Base-by-base conservation (phyloP, 2,329 filamentous ascomycete species). In the Beauveria scarabaeidicola region DNA sequence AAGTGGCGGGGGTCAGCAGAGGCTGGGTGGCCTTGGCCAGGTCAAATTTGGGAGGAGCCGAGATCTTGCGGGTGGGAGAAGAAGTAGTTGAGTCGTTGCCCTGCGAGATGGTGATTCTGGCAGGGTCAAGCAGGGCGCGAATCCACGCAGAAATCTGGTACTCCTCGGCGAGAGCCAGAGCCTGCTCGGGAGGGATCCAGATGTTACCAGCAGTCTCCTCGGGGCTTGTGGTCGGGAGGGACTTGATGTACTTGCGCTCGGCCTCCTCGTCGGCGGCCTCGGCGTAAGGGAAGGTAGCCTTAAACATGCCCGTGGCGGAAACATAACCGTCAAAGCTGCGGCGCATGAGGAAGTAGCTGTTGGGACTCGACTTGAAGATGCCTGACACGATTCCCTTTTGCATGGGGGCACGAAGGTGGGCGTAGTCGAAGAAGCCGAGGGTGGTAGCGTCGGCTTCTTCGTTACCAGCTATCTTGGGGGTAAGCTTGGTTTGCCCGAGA, bases 151-250 rank as follows among this genome's bases (percentile, higher is more conserved):
- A 75, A 72, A 97, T 91, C 60, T 84, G 81, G 72, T 97, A 99
- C 73, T 97, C 92, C 50, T 89, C 85, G 55, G 93, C 90, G 13
- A 99, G 81, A 61, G 83, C 77, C 48, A 99, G 81, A 40, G 94
- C 94, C 84, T 84, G 75, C 64, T 87, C 81, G 6, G 93, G 91
- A 51, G 91, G 85, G 54, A 97, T 92, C 94, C 94, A 99, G 56
- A 99, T 85, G 73, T 97, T 99, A 50, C 94, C 94, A 27, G 94
- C 94, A 32, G 94, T 91, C 78, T 97, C 94, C 70, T 97, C 92
- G 60, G 81, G 81, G 67, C 91, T 96, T 10, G 92, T 95, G 32
- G 88, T 88, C 38, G 84, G 75, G 29, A 94, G 85, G 7, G 82
- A 84, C 77, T 96, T 97, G 75, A 99, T 87, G 74, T 91, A 92